Evolutionary conservation across 2,329 filamentous ascomycete genomes (phyloP).

Genomic region (Diaporthe australafricana): DNA sequence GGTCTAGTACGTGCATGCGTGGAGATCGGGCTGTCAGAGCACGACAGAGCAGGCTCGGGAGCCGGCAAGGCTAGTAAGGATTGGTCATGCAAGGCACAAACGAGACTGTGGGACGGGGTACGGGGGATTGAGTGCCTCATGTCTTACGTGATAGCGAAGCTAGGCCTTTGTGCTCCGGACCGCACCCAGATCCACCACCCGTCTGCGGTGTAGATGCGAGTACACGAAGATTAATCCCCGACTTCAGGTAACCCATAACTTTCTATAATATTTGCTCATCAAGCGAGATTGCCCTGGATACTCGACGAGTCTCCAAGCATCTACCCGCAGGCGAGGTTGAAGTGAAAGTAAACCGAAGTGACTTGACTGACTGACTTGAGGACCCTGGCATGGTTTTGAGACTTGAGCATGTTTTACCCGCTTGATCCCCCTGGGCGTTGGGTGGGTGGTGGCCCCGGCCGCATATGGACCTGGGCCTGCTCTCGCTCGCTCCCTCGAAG

Average conservation of each 20-base stretch:
- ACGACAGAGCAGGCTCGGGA: constrained; percentile 3
- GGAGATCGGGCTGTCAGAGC: background rate
- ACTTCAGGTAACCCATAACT: background rate
- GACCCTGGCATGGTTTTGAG: constrained; percentile 15
- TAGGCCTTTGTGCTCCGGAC: background rate
- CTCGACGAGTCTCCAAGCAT: background rate
- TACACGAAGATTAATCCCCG: background rate
- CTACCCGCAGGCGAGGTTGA: constrained; percentile 6
- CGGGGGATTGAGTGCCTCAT: no score
- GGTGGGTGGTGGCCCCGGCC: constrained; percentile 1
- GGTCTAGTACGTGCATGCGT: background rate
- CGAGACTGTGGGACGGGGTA: background rate
- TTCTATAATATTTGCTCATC: constrained; percentile 30
- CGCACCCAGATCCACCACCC: background rate
- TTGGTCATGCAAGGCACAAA: constrained; percentile 26
- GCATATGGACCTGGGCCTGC: background rate
- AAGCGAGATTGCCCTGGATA: constrained; percentile 31
- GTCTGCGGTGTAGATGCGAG: no score
- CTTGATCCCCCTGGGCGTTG: background rate
- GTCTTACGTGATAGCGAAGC: constrained; percentile 3
- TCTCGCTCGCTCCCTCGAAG: background rate
- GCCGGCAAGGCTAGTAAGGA: constrained; percentile 30
- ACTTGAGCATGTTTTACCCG: constrained; percentile 35
- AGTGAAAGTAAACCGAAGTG: no score
- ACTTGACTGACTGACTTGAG: background rate